Conservation (phyloP, 2,329 filamentous ascomycete species). For the Diaporthe aspalathi region DNA sequence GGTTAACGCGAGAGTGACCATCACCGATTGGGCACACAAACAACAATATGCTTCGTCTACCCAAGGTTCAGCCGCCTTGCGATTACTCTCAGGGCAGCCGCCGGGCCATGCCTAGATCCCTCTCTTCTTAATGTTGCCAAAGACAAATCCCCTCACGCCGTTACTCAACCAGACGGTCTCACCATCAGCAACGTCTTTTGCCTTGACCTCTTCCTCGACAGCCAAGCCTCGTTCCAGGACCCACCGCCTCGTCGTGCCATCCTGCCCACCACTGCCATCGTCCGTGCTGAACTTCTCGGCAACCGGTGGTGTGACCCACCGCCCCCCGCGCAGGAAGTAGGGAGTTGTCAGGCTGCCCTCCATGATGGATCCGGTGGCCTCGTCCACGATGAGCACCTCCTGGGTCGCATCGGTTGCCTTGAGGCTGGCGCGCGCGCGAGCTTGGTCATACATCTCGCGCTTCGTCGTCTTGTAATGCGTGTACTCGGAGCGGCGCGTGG, state of each 20-base stretch:
- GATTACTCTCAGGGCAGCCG: neutral
- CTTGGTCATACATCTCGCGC: constrained; percentile 77
- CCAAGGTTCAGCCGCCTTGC: neutral
- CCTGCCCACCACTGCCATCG: constrained; percentile 77
- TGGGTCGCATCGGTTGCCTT: constrained; percentile 56
- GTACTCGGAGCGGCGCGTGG: constrained; percentile 66
- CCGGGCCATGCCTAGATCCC: neutral
- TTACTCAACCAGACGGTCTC: constrained; percentile 92
- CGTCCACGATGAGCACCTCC: constrained; percentile 83
- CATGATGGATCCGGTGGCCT: constrained; percentile 73
- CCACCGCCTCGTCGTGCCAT: constrained; percentile 85
- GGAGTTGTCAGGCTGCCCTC: constrained; percentile 87
- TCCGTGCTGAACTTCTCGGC: constrained; percentile 50
- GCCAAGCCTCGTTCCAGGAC: constrained; percentile 78
- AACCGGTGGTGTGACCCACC: constrained; percentile 86
- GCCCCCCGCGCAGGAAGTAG: constrained; percentile 78
- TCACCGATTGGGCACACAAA: neutral
- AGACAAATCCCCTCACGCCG: constrained; percentile 82
- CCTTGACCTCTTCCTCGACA: constrained; percentile 71
- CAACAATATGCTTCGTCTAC: neutral
- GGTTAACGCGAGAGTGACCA: neutral
- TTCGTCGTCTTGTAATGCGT: constrained; percentile 89
- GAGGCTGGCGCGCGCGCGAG: constrained; percentile 72
- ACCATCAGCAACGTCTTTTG: constrained; percentile 71
- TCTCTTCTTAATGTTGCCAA: constrained; percentile 52